These are phyloP conservation scores for Penicillium sp. DNA, from an alignment of 2,329 filamentous ascomycete species.

Conservation along the genomic window DNA sequence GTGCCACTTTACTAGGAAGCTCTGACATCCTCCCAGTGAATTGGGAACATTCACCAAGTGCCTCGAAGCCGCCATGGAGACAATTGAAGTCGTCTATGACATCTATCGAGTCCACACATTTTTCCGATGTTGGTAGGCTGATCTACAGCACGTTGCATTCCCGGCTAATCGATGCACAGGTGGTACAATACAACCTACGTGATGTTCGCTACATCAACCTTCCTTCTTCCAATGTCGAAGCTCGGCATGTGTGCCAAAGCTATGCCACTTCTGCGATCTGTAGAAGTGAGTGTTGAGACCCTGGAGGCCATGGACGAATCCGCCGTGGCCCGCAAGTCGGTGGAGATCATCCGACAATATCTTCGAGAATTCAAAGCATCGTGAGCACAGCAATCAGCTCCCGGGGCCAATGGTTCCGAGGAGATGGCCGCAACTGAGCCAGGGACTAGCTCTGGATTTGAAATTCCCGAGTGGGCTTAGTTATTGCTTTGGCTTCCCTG, in stretches of 20 bases:
- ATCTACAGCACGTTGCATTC: neutral
- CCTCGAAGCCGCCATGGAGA: slow-evolving; percentile 37
- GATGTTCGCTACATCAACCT: slow-evolving; percentile 39
- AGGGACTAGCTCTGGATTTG: slow-evolving; percentile 17
- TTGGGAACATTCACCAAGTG: slow-evolving; percentile 34
- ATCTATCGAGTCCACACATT: slow-evolving; percentile 39
- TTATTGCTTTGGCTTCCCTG: slow-evolving; percentile 36
- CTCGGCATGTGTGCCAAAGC: slow-evolving; percentile 28
- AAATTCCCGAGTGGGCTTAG: slow-evolving; percentile 34
- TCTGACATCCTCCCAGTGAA: slow-evolving; percentile 25
- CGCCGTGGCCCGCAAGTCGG: slow-evolving; percentile 39
- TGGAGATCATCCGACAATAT: slow-evolving; percentile 35
- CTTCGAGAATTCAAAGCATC: slow-evolving; percentile 27
- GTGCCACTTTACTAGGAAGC: slow-evolving; percentile 29
- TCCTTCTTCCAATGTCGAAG: slow-evolving; percentile 35
- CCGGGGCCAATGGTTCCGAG: slow-evolving; percentile 1
- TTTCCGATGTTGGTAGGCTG: slow-evolving; percentile 41
- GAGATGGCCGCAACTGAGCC: slow-evolving; percentile 9
- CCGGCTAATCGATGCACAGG: slow-evolving; percentile 20
- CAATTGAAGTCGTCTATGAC: slow-evolving; percentile 40
- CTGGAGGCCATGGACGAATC: slow-evolving; percentile 44
- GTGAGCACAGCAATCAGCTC: slow-evolving; percentile 7
- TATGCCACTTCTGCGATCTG: slow-evolving; percentile 25
- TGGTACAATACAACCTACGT: slow-evolving; percentile 45
- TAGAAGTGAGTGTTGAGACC: slow-evolving; percentile 40